These are phyloP conservation scores for Coprinopsis strossmayeri DNA, from an alignment of 768 basidiomycete genomes.

Conservation along the genomic window DNA sequence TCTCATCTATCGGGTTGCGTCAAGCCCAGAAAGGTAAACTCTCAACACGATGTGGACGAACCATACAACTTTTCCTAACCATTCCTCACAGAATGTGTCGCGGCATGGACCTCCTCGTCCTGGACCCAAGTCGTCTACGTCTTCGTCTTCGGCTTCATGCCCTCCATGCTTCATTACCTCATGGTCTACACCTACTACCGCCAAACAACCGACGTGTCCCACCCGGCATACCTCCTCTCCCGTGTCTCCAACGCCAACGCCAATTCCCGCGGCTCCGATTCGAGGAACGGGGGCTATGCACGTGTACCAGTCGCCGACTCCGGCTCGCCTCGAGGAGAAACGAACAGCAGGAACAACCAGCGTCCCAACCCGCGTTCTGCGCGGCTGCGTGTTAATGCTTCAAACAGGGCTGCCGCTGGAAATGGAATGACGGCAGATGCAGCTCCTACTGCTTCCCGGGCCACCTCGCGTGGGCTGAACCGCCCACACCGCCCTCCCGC, in stretches of 20 bases:
- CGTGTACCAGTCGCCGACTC: slow-evolving; percentile 12
- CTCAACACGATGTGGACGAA: neutral
- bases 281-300: slow-evolving; percentile 13
- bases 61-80: neutral
- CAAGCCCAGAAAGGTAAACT: slow-evolving; percentile 31
- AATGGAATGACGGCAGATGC: slow-evolving; percentile 2
- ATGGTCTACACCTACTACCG: slow-evolving; percentile 34
- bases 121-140: slow-evolving; percentile 30
- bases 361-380: slow-evolving; percentile 8
- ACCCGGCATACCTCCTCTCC: slow-evolving; percentile 26
- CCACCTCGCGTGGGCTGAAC: slow-evolving; percentile 19
- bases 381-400: slow-evolving; percentile 4
- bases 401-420: slow-evolving; percentile 4
- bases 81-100: slow-evolving; percentile 26
- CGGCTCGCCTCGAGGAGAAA: slow-evolving; percentile 9
- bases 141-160: slow-evolving; percentile 32
- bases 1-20: slow-evolving; percentile 17
- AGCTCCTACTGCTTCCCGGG: neutral
- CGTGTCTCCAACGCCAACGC: too few species aligned
- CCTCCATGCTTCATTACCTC: slow-evolving; percentile 27
- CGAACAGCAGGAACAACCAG: slow-evolving; percentile 8
- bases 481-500: slow-evolving; percentile 21
- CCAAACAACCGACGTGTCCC: slow-evolving; percentile 30
- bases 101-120: slow-evolving; percentile 31
- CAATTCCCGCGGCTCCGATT: slow-evolving; percentile 6